Evolutionary conservation across 441 rosid genomes (phyloP).

Genomic region (Adansonia madagascariensis): DNA sequence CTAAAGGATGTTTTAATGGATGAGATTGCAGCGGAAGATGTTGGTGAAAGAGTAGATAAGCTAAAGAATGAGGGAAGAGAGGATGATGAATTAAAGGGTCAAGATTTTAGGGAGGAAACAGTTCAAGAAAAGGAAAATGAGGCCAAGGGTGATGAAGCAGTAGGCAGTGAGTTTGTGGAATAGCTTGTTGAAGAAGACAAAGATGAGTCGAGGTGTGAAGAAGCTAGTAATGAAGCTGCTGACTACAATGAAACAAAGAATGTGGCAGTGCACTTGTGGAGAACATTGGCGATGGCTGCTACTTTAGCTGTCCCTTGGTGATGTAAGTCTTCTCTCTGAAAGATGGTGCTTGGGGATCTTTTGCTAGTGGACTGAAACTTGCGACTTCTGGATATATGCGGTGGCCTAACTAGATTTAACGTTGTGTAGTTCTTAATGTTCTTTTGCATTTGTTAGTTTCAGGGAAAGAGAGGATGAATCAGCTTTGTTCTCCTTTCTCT

Average conservation of each 20-base stretch:
- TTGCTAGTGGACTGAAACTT: constrained; percentile 29
- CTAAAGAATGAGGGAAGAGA: constrained; percentile 2
- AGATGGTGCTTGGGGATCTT: constrained; percentile 31
- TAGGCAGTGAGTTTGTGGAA: constrained; percentile 32
- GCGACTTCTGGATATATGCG: constrained; percentile 34
- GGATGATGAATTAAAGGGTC: background rate
- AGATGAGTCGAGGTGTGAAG: constrained; percentile 26
- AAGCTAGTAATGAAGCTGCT: constrained; percentile 7
- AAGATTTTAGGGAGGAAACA: constrained; percentile 12
- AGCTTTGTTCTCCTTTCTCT: constrained; percentile 16
- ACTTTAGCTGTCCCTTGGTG: constrained; percentile 34
- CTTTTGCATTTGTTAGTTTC: constrained; percentile 26
- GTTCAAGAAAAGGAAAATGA: constrained; percentile 17
- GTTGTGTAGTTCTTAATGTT: constrained; percentile 26
- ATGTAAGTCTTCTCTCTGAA: constrained; percentile 49
- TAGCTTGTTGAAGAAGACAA: constrained; percentile 31
- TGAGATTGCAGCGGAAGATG: constrained; percentile 29
- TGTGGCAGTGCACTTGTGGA: constrained; percentile 28
- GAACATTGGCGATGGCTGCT: constrained; percentile 45
- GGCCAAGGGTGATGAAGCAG: constrained; percentile 28
- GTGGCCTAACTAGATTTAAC: constrained; percentile 30
- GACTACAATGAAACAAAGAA: constrained; percentile 26
- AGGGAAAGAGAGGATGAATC: constrained; percentile 31
- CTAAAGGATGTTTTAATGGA: constrained; percentile 44
- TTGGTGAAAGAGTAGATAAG: background rate